Evolutionary conservation across 345 rosid genomes (phyloP).

Genomic region (Nephelium lappaceum): DNA sequence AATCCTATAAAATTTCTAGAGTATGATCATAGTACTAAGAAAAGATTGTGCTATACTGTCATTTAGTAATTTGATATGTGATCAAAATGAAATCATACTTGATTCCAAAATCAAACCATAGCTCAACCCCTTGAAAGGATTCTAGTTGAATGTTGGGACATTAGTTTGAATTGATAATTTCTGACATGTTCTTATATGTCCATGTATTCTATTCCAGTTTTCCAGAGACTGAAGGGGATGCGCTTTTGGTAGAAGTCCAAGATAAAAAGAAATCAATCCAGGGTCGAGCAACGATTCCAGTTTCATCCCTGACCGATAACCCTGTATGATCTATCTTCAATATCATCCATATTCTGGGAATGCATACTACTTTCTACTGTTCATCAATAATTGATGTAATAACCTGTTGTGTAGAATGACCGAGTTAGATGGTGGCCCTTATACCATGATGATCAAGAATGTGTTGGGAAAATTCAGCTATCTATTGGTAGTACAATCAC

Average conservation of each 20-base stretch:
- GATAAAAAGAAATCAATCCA: conserved; percentile 69
- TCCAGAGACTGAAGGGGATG: conserved; percentile 85
- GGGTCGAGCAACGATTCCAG: conserved; percentile 70
- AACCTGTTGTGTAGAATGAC: conserved; percentile 60
- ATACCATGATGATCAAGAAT: conserved; percentile 86
- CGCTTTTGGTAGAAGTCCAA: conserved; percentile 79
- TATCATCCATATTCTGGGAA: conserved; percentile 13
- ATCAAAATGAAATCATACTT: background rate
- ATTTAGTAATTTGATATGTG: background rate
- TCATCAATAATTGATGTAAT: conserved; percentile 11
- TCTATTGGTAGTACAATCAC: conserved; percentile 66
- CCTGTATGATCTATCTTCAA: conserved; percentile 52
- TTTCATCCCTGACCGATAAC: conserved; percentile 70
- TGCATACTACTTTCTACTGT: background rate
- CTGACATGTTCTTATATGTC: conserved; percentile 26
- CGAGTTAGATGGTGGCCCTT: conserved; percentile 89
- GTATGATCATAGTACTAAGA: background rate
- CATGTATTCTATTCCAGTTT: conserved; percentile 49
- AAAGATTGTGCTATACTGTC: background rate
- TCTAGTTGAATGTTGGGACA: conserved; percentile 5
- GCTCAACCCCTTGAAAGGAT: background rate
- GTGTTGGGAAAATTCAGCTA: conserved; percentile 96
- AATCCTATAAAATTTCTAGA: background rate
- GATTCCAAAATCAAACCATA: conserved; percentile 16
- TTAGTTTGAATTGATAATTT: background rate